Percentiles rank a stretch among this genome's conserved stretches.
phyloP scores from a whole-genome alignment of 2,329 filamentous ascomycete species.

The Fusarium burgessii region DNA sequence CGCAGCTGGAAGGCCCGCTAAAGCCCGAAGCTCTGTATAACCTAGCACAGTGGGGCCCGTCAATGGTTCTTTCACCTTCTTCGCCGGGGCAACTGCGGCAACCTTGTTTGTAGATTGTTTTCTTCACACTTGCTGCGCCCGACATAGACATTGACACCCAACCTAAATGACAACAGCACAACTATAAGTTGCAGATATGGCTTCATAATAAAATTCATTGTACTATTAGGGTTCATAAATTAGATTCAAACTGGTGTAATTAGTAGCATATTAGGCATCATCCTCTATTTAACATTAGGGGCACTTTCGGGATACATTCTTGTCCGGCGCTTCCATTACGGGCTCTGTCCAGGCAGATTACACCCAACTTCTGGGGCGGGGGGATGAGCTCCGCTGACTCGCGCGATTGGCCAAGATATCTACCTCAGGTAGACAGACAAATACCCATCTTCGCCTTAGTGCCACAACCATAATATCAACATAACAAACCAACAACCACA shows the following conservation, averaged over 20 bases:
- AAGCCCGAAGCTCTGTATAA: not conserved
- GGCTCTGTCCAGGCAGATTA: not conserved
- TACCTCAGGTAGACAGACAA: not conserved
- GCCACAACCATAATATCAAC: slow-evolving; percentile 35
- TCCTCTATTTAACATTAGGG: too few species aligned
- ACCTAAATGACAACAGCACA: slow-evolving; percentile 27
- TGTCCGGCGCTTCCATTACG: too few species aligned
- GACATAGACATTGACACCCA: slow-evolving; percentile 27
- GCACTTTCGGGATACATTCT: not conserved
- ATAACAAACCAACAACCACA: slow-evolving; percentile 27
- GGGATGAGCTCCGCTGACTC: not conserved
- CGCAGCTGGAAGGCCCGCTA: not conserved
- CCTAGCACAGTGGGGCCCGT: slow-evolving; percentile 7
- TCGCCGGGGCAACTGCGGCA: slow-evolving; percentile 45
- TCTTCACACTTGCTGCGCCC: slow-evolving; percentile 26
- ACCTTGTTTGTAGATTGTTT: slow-evolving; percentile 36
- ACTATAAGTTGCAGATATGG: not conserved
- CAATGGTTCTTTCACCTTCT: slow-evolving; percentile 12
- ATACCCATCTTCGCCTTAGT: slow-evolving; percentile 15
- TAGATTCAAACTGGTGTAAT: not conserved
- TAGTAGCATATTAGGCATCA: too few species aligned
- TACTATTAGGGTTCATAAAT: too few species aligned
- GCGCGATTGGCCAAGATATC: not conserved
- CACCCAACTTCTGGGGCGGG: not conserved
- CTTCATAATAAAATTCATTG: too few species aligned